A percentile compares a stretch with the other conserved stretches of the same genome.
phyloP scores from a whole-genome alignment of 169 alveolate species.

The Cystoisospora suis region DNA sequence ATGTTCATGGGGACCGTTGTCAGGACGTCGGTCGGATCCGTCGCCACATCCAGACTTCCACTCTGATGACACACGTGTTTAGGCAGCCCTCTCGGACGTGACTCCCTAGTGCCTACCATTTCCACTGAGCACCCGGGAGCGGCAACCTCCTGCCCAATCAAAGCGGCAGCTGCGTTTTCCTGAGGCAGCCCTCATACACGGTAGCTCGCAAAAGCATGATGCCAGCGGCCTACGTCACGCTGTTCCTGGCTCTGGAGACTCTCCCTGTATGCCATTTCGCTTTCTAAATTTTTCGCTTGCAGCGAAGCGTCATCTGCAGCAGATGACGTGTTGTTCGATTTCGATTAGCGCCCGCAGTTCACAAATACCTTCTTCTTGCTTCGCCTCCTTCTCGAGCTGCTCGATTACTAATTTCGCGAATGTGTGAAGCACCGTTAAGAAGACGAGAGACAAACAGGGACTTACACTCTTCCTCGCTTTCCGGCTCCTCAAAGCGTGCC shows the following conservation, averaged over 20 bases:
- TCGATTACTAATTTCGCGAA: background rate
- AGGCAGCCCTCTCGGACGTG: background rate
- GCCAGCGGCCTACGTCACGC: background rate
- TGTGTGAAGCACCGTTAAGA: no score
- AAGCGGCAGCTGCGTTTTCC: background rate
- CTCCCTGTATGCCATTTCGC: conserved; percentile 8
- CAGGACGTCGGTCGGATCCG: conserved; percentile 31
- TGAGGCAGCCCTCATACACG: background rate
- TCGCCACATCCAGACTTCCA: conserved; percentile 26
- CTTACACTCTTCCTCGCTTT: background rate
- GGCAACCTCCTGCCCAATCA: background rate
- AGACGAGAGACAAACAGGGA: background rate
- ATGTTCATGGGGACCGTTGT: conserved; percentile 5
- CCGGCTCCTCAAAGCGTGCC: background rate
- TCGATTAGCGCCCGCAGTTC: background rate
- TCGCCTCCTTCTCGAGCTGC: background rate
- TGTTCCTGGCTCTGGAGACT: conserved; percentile 6
- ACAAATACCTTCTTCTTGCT: background rate
- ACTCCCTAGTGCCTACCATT: background rate
- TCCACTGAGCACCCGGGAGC: conserved; percentile 28
- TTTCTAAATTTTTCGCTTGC: background rate
- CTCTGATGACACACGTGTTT: background rate
- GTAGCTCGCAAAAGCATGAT: background rate
- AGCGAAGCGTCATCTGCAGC: conserved; percentile 19
- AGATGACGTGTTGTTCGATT: background rate